Conservation (phyloP, 805 yeast species). For the Kluyveromyces siamensis region DNA sequence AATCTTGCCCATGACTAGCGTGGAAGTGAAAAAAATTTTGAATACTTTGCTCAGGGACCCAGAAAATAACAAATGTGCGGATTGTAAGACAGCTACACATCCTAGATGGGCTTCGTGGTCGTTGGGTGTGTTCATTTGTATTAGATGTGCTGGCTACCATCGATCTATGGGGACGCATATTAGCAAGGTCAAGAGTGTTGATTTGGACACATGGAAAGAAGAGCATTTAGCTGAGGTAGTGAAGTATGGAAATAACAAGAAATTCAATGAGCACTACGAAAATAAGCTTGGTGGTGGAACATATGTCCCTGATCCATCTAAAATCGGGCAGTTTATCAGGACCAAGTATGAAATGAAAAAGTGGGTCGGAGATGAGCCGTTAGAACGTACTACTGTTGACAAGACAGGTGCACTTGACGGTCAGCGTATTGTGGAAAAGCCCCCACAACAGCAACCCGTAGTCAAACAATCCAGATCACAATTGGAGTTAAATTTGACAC, state of each 20-base stretch:
- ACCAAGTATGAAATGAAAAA: slow-evolving; percentile 87
- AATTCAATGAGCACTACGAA: slow-evolving; percentile 80
- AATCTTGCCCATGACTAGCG: slow-evolving; percentile 31
- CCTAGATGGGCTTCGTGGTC: slow-evolving; percentile 99
- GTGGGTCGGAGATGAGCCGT: slow-evolving; percentile 48
- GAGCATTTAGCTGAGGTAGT: slow-evolving; percentile 79
- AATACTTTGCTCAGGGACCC: slow-evolving; percentile 69
- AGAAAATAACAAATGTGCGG: slow-evolving; percentile 76
- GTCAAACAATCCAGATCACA: slow-evolving; percentile 5
- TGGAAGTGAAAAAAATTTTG: slow-evolving; percentile 41
- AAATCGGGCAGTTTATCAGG: slow-evolving; percentile 81
- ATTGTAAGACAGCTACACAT: slow-evolving; percentile 80
- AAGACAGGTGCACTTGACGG: too few relatives aligned
- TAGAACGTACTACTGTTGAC: neutral
- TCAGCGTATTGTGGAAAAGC: neutral
- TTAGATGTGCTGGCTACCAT: slow-evolving; percentile 93
- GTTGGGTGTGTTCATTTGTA: slow-evolving; percentile 85
- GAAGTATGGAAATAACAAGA: slow-evolving; percentile 69
- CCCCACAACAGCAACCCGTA: neutral
- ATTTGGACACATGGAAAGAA: slow-evolving; percentile 93
- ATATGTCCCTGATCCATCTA: slow-evolving; percentile 73
- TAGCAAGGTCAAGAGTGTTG: slow-evolving; percentile 86
- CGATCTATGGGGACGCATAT: slow-evolving; percentile 94
- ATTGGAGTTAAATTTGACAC: slow-evolving; percentile 5
- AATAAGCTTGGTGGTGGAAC: slow-evolving; percentile 48